Base-by-base conservation (phyloP, 139 green algal genomes). In the Chlamydomonas sp. region DNA sequence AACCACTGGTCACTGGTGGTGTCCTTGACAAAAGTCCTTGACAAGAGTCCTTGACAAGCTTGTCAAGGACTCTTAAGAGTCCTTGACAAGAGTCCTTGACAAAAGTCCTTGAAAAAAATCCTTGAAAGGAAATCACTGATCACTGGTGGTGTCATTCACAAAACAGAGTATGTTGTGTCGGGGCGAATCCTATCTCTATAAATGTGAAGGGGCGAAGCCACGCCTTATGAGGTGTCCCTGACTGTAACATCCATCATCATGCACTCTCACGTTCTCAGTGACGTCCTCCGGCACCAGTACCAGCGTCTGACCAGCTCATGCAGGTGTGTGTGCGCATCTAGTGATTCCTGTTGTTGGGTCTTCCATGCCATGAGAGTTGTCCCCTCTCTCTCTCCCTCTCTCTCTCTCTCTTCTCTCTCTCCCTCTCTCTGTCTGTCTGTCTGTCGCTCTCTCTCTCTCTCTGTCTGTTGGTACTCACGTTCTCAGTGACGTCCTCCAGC, bases 251-350 rank as follows among this genome's bases (percentile, higher is more conserved):
- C n/a, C 47, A 57, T 57, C 20, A 57, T 57, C 16, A 57, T 57
- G 47, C 47, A 64, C 34, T 33, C 34, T 6, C 33, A 66, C 59
- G 20, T 66, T 66, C 33, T 66, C 59, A 24, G 59, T 66, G 13
- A 66, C 59, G 33, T 66, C 87, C 73, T 98, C 93, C 43, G 98
- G 78, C 5, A 85, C 34, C 43, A 86, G 38, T 91, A 99, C 98
- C 3, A 99, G 81, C 73, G 92, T 94, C 5, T 85, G 64, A 26
- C 16, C 16, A 20, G 16, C 20, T 26, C 20, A 54, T 54, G 20
- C 13, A 54, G 13, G 20, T 54, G 43, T 54, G 13, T 54, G 16
- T 54, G 20, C 43, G 13, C 13, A 13, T 54, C 43, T 54, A 26
- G 16, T 13, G 20, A 20, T 20, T 54, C 16, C 13, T 20, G 43